Evolutionary conservation across 1,284 basidiomycete genomes (phyloP).

Genomic region (Entoloma clypeatum): DNA sequence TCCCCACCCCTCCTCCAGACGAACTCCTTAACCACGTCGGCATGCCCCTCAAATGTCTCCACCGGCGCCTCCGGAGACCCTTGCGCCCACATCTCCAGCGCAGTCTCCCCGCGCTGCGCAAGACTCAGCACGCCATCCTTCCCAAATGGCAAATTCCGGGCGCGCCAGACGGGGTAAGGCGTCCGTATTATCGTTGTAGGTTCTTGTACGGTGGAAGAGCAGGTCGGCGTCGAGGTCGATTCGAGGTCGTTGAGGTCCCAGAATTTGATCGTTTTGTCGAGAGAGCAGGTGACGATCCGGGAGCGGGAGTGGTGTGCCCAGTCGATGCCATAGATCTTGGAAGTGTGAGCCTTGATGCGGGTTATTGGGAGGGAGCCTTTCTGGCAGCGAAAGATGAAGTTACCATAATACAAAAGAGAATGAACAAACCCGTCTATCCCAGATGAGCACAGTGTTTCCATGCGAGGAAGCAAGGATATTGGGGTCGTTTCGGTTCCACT

Average conservation of each 20-base stretch:
- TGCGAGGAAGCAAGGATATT: constrained; percentile 88
- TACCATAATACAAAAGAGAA: constrained; percentile 1
- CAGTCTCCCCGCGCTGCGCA: constrained; percentile 85
- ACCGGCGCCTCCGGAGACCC: constrained; percentile 44
- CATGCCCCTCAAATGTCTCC: constrained; percentile 83
- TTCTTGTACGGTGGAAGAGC: constrained; percentile 6
- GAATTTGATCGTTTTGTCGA: constrained; percentile 90
- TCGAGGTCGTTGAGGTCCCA: constrained; percentile 54
- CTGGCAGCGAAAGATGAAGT: constrained; percentile 34
- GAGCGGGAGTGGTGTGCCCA: constrained; percentile 78
- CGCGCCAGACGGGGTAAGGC: constrained; percentile 90
- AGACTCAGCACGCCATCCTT: constrained; percentile 85
- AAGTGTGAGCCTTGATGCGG: constrained; percentile 73
- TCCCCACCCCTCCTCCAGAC: constrained; percentile 80
- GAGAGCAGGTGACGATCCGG: constrained; percentile 86
- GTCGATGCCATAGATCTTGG: constrained; percentile 94
- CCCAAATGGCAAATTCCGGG: constrained; percentile 90
- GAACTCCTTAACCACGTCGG: constrained; percentile 96
- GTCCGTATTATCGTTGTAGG: constrained; percentile 69
- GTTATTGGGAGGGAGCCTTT: constrained; percentile 87
- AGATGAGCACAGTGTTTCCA: constrained; percentile 76
- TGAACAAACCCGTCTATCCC: constrained; percentile 73
- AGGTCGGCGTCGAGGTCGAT: constrained; percentile 3
- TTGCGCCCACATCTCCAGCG: constrained; percentile 80
- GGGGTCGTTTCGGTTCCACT: constrained; percentile 87